Conservation (phyloP, 768 basidiomycete species). For the Podaxis carcinomalis region DNA sequence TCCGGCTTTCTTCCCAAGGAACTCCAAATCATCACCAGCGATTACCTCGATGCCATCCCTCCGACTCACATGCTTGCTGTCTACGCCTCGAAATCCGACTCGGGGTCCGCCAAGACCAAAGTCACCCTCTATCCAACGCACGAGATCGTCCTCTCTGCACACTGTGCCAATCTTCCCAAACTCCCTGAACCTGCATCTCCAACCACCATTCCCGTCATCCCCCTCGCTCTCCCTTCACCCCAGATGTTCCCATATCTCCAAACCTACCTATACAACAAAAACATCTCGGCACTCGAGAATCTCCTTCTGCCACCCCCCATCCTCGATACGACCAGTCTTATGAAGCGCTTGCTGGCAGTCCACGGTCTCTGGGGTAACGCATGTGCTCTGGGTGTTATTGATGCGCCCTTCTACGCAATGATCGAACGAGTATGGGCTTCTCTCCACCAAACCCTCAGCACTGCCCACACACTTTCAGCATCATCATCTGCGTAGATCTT, state of each 20-base stretch:
- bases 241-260: constrained; percentile 55
- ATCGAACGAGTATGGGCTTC: constrained; percentile 56
- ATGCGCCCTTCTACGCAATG: constrained; percentile 57
- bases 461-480: neutral
- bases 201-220: constrained; percentile 55
- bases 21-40: constrained; percentile 22
- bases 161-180: constrained; percentile 61
- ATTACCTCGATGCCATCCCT: constrained; percentile 18
- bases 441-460: constrained; percentile 36
- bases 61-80: constrained; percentile 62
- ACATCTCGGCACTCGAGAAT: constrained; percentile 43
- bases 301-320: constrained; percentile 38
- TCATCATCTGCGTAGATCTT: neutral
- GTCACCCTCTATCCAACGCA: constrained; percentile 63
- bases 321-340: constrained; percentile 29
- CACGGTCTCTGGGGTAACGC: constrained; percentile 73
- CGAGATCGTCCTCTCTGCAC: constrained; percentile 61
- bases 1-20: constrained; percentile 15
- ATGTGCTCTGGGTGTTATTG: constrained; percentile 63
- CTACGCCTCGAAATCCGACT: constrained; percentile 21
- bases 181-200: constrained; percentile 36
- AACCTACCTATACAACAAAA: constrained; percentile 65
- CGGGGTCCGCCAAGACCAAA: constrained; percentile 18
- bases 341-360: constrained; percentile 38
- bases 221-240: constrained; percentile 60